Evolutionary conservation across 306 rosid species (phyloP).

Genomic region (Glycine latifolia): DNA sequence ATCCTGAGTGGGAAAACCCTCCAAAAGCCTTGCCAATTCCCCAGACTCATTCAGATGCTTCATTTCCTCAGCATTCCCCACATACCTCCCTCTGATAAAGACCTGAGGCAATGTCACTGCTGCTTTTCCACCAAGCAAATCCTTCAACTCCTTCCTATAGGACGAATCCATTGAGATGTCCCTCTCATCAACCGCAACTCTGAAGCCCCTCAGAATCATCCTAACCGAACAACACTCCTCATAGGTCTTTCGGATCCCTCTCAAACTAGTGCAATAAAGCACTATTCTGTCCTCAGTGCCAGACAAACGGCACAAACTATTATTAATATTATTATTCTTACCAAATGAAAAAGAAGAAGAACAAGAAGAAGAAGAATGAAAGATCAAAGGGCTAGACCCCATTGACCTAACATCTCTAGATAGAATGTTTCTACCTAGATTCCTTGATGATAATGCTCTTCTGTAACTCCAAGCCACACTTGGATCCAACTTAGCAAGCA

Average conservation of each 20-base stretch:
- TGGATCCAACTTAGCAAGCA: slow-evolving; percentile 78
- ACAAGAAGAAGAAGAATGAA: slow-evolving; percentile 20
- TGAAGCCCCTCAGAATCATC: slow-evolving; percentile 64
- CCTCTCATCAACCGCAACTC: slow-evolving; percentile 77
- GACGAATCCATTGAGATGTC: slow-evolving; percentile 89
- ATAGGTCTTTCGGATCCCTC: slow-evolving; percentile 79
- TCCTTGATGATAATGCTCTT: slow-evolving; percentile 75
- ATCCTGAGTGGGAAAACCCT: slow-evolving; percentile 62
- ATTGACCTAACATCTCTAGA: slow-evolving; percentile 54
- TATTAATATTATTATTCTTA: not conserved
- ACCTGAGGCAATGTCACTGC: slow-evolving; percentile 68
- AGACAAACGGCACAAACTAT: slow-evolving; percentile 42
- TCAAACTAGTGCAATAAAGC: slow-evolving; percentile 73
- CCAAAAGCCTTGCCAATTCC: slow-evolving; percentile 61
- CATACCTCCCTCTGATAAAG: slow-evolving; percentile 65
- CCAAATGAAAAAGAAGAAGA: slow-evolving; percentile 17
- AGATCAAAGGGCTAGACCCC: slow-evolving; percentile 62
- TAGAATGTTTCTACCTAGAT: slow-evolving; percentile 46
- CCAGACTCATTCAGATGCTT: slow-evolving; percentile 72
- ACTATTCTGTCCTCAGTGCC: slow-evolving; percentile 70
- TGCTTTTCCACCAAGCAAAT: slow-evolving; percentile 52
- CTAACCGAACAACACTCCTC: slow-evolving; percentile 81
- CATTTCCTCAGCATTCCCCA: slow-evolving; percentile 80
- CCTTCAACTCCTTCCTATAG: slow-evolving; percentile 67
- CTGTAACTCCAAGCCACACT: slow-evolving; percentile 76